Evolutionary conservation across 106 monocot species (phyloP).

Genomic region (Dactylorhiza incarnata): DNA sequence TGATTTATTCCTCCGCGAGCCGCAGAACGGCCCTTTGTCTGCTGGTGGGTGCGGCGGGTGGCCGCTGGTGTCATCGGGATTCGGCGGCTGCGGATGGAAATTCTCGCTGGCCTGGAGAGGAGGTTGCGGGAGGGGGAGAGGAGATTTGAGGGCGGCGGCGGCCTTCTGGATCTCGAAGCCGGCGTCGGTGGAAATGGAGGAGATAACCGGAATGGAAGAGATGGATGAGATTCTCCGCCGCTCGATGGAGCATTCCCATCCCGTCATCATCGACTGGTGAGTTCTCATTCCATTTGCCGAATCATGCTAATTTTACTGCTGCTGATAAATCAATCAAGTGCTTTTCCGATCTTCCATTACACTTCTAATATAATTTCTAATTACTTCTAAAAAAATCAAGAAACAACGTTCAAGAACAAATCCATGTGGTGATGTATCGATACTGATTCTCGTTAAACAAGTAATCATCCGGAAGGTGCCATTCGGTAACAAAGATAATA

Average conservation of each 20-base stretch:
- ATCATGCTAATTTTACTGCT: neutral
- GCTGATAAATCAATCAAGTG: neutral
- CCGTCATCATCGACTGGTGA: slow-evolving; percentile 76
- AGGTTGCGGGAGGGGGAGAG: neutral
- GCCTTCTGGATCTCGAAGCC: slow-evolving; percentile 8
- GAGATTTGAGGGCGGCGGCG: neutral
- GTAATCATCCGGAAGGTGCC: no score
- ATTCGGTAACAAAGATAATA: no score
- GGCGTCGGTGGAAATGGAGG: slow-evolving; percentile 13
- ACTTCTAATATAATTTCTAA: neutral
- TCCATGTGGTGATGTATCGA: no score
- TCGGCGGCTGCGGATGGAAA: no score
- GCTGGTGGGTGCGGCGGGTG: no score
- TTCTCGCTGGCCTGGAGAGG: neutral
- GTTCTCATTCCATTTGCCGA: neutral
- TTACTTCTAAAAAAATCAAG: neutral
- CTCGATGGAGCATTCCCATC: slow-evolving; percentile 40
- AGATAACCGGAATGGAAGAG: slow-evolving; percentile 45
- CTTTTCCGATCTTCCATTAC: neutral
- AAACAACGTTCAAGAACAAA: neutral
- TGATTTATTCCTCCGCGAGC: no score
- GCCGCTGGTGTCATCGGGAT: no score
- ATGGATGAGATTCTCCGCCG: slow-evolving; percentile 46
- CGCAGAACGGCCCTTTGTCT: no score
- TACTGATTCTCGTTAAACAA: no score